phyloP scores from a whole-genome alignment of 768 basidiomycete species.

The Coprinopsis sp. region DNA sequence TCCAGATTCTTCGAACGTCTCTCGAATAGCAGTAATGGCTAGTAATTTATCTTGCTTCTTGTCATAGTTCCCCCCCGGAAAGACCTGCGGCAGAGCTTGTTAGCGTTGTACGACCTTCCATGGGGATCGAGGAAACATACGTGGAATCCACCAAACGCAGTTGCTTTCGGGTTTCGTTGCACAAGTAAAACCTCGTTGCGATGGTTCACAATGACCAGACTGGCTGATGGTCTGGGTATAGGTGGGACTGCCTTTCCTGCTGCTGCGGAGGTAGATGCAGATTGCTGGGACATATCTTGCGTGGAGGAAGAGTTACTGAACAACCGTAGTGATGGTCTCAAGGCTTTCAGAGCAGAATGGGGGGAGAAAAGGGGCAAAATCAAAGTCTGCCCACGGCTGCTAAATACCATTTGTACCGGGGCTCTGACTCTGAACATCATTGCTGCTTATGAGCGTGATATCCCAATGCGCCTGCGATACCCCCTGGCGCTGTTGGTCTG shows the following conservation, averaged over 20 bases:
- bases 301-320: too few relatives aligned
- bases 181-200: conserved; percentile 68
- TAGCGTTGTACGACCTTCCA: not conserved
- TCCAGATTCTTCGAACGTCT: conserved; percentile 76
- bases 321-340: too few relatives aligned
- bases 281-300: conserved; percentile 15
- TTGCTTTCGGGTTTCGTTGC: conserved; percentile 61
- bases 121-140: conserved; percentile 33
- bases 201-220: conserved; percentile 58
- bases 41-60: conserved; percentile 52
- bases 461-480: too few relatives aligned
- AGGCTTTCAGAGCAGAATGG: too few relatives aligned
- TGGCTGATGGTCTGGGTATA: conserved; percentile 69
- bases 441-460: too few relatives aligned
- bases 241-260: conserved; percentile 28
- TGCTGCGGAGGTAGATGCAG: conserved; percentile 1
- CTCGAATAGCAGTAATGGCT: conserved; percentile 62
- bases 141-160: conserved; percentile 62
- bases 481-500: too few relatives aligned
- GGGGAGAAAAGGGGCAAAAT: too few relatives aligned
- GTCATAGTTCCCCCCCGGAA: conserved; percentile 73
- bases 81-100: conserved; percentile 45
- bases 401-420: too few relatives aligned
- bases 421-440: too few relatives aligned
- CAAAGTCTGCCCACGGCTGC: too few relatives aligned